phyloP scores from a whole-genome alignment of 176 grass and related monocot species.

The Chloris gayana region DNA sequence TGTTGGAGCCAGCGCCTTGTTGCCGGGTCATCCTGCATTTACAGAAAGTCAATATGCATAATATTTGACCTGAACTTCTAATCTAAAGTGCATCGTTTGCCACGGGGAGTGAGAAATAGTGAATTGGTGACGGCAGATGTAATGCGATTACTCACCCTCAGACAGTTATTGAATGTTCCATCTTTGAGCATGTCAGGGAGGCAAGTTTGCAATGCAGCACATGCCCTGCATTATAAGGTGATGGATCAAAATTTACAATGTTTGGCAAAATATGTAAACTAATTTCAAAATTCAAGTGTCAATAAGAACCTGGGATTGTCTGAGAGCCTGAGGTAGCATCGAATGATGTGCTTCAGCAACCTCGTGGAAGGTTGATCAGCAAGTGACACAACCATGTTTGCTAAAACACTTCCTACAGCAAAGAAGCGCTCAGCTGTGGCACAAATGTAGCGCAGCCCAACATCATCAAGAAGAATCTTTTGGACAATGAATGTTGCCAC shows the following conservation, averaged over 20 bases:
- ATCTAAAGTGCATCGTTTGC: background rate
- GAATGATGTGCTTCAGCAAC: constrained; percentile 93
- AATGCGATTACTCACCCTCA: constrained; percentile 59
- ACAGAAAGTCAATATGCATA: background rate
- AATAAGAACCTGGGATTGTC: constrained; percentile 80
- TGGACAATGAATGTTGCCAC: constrained; percentile 99
- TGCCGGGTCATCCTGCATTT: constrained; percentile 78
- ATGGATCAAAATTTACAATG: background rate
- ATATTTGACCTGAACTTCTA: background rate
- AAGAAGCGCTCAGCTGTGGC: constrained; percentile 94
- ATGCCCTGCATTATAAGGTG: constrained; percentile 53
- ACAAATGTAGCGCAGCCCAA: constrained; percentile 92
- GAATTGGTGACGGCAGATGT: background rate
- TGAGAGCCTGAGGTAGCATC: constrained; percentile 97
- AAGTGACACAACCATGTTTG: constrained; percentile 93
- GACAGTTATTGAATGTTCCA: constrained; percentile 81
- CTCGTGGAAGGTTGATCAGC: constrained; percentile 95
- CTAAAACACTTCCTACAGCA: constrained; percentile 92
- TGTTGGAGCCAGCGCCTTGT: constrained; percentile 92
- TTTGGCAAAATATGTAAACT: background rate
- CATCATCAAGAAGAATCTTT: constrained; percentile 96
- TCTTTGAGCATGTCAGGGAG: constrained; percentile 94
- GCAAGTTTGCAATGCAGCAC: constrained; percentile 84
- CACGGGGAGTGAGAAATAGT: background rate
- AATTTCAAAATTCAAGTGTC: constrained; percentile 21